Conservation (phyloP, 345 rosid genomes). For the Pistacia vera region DNA sequence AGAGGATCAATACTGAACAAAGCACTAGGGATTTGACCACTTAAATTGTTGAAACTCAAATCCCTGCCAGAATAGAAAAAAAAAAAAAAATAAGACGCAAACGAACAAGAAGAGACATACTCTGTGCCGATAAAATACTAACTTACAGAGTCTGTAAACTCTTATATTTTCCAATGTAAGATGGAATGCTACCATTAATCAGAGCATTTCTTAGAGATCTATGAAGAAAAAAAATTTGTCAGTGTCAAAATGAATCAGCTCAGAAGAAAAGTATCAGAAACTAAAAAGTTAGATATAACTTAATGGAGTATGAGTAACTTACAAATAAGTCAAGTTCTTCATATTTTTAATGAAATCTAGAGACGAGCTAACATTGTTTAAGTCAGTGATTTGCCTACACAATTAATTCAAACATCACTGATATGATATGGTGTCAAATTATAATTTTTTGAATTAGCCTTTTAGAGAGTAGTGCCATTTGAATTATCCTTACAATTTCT, state of each 20-base stretch:
- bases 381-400: slow-evolving; percentile 41
- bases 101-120: no score
- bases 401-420: background rate
- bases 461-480: slow-evolving; percentile 29
- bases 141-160: slow-evolving; percentile 32
- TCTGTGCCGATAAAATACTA: background rate
- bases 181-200: slow-evolving; percentile 27
- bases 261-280: no score
- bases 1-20: slow-evolving; percentile 33
- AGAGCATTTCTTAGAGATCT: slow-evolving; percentile 28
- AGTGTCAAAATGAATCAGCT: background rate
- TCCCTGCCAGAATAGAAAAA: background rate
- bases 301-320: slow-evolving; percentile 20
- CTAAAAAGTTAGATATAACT: background rate
- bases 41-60: slow-evolving; percentile 45
- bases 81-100: no score
- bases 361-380: slow-evolving; percentile 41
- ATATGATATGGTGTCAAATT: background rate
- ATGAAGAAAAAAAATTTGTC: no score
- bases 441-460: no score
- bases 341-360: slow-evolving; percentile 41
- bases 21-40: slow-evolving; percentile 32
- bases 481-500: slow-evolving; percentile 34
- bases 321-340: slow-evolving; percentile 43
- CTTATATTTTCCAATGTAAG: slow-evolving; percentile 27